Conservation (phyloP, 208 protist species). For the Lotmaria passim region DNA sequence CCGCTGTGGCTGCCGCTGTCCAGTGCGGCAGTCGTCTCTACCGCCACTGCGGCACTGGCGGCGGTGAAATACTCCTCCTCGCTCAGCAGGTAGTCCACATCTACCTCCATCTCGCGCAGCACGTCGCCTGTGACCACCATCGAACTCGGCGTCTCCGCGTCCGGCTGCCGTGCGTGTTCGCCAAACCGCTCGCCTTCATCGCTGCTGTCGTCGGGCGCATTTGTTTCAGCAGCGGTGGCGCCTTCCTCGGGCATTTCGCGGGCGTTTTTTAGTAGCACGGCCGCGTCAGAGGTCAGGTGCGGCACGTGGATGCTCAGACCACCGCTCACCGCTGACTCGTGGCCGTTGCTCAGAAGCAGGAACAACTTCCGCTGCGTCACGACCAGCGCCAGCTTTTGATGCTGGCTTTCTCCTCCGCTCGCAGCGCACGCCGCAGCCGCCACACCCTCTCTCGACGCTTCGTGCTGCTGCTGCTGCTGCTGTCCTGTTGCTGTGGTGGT, state of each 20-base stretch:
- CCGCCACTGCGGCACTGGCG: slow-evolving; percentile 17
- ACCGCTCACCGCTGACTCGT: slow-evolving; percentile 16
- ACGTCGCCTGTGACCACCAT: not conserved
- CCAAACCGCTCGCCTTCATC: not conserved
- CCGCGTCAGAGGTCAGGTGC: not conserved
- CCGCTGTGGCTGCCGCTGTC: not conserved
- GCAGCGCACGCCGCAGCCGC: too few relatives aligned
- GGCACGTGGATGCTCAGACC: slow-evolving; percentile 2
- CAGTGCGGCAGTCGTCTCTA: not conserved
- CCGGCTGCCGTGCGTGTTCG: not conserved
- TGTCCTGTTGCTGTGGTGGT: not conserved
- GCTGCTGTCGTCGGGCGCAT: not conserved
- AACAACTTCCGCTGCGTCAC: slow-evolving; percentile 28
- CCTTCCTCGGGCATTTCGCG: slow-evolving; percentile 6
- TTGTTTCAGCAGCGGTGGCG: not conserved
- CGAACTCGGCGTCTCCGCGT: not conserved
- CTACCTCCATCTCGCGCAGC: slow-evolving; percentile 6
- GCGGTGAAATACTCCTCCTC: slow-evolving; percentile 37
- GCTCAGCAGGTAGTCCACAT: slow-evolving; percentile 12
- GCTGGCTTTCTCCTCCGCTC: not conserved
- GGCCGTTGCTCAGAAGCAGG: slow-evolving; percentile 19
- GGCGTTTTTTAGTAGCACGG: not conserved
- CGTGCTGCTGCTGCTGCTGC: not conserved
- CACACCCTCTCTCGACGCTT: not conserved
- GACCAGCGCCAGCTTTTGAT: slow-evolving; percentile 21